These are phyloP conservation scores for Candida peoriensis DNA, from an alignment of 805 yeast genomes.

Conservation along the genomic window DNA sequence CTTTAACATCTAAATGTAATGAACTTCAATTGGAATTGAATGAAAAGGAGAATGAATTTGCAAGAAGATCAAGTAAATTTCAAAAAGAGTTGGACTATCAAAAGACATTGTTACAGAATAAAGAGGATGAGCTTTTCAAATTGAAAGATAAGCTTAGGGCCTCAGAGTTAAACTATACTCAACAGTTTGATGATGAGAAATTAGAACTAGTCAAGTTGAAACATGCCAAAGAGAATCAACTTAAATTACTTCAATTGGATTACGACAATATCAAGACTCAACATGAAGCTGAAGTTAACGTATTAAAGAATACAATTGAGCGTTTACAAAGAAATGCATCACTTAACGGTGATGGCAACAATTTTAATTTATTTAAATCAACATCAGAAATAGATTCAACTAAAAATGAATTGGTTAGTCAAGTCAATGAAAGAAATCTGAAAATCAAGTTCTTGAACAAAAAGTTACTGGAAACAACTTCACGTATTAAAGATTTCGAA, in stretches of 20 bases:
- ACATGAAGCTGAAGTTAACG: constrained; percentile 31
- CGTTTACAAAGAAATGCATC: constrained; percentile 3
- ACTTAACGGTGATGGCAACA: too few relatives aligned
- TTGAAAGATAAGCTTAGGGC: constrained; percentile 31
- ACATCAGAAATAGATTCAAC: too few relatives aligned
- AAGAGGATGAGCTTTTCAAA: constrained; percentile 33
- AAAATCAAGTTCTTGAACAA: constrained; percentile 20
- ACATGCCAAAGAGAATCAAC: constrained; percentile 33
- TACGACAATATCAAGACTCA: constrained; percentile 31
- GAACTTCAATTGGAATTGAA: constrained; percentile 25
- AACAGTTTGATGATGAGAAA: constrained; percentile 32
- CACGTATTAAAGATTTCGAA: constrained; percentile 27
- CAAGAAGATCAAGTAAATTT: constrained; percentile 16
- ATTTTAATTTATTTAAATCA: constrained; percentile 18
- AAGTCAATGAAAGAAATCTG: constrained; percentile 20
- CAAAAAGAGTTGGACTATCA: constrained; percentile 21
- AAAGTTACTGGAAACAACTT: constrained; percentile 20
- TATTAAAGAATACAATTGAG: constrained; percentile 25
- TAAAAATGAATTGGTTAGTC: constrained; percentile 3
- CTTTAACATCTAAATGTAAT: constrained; percentile 32
- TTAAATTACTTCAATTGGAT: constrained; percentile 34
- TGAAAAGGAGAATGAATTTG: constrained; percentile 18
- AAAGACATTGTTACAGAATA: constrained; percentile 24
- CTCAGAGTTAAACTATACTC: constrained; percentile 24
- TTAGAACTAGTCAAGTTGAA: constrained; percentile 31